Base-by-base conservation (phyloP, 2,329 filamentous ascomycete genomes). In the Dryadomyces sulphureus region DNA sequence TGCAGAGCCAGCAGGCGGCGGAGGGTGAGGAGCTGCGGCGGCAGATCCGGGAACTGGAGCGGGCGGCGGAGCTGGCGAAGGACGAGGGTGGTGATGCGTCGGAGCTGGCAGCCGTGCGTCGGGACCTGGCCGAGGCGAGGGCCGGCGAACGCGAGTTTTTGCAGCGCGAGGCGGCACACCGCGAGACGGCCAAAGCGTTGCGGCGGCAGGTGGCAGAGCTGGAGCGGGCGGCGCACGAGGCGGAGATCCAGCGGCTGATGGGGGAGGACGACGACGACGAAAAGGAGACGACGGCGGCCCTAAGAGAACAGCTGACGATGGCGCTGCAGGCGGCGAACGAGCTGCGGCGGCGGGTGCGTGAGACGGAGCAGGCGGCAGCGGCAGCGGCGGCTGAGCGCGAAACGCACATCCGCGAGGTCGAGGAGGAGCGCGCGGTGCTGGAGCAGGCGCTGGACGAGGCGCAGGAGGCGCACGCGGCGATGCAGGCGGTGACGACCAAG, bases 151-250 rank as follows among this genome's bases (percentile, higher is more conserved):
- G 74, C 16, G 72, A 77, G 17, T 70, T 78, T 44, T 61, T 81
- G 25, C 75, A 83, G 54, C 75, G 77, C n/a, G 82, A 85, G 55
- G 65, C 70, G 9, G 61, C 72, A 7, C 75, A 81, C 52, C 81
- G 78, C 53, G 73, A 81, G 25, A 63, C 67, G 2, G 67, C 81
- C 48, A 79, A 79, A 49, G 65, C 67, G 19, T 71, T 84, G 48
- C 83, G 81, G 58, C 70, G 72, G 41, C 73, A 80, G 48, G 71
- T 86, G 42, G 66, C 72, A 2, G 76, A 84, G 32, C 69, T 87
- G 16, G 81, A 86, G 57, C 72, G 73, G 36, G 75, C 81, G 48
- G 66, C 81, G 5, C 79, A 84, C 52, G 77, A 87, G 48, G 68
- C 73, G 6, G 51, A 78, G 40, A 68, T 78, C 36, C 70, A 71